Evolutionary conservation across 2,329 filamentous ascomycete genomes (phyloP), one percentile per base, ranked within the genome.

Genomic region (Purpureocillium lavendulum): DNA sequence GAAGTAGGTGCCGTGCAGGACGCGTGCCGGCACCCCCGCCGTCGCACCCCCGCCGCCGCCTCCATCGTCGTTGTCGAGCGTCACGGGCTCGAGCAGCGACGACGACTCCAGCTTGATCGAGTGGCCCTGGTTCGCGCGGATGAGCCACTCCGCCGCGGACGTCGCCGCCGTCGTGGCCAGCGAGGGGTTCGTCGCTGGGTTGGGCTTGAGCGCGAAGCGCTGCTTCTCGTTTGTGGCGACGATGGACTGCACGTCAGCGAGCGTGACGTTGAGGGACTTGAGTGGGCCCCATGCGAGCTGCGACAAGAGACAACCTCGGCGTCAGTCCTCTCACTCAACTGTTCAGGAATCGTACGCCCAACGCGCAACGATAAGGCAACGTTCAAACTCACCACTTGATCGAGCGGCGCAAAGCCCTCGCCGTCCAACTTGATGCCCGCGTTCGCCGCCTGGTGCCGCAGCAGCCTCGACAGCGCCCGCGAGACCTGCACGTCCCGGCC

Each of bases 51-150:
- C n/a, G n/a, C n/a, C n/a, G n/a, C n/a, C n/a, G n/a, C n/a, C n/a
- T n/a, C n/a, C n/a, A n/a, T n/a, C n/a, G n/a, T n/a, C n/a, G n/a
- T n/a, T n/a, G n/a, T 73, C 71, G 1, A 77, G 55, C 1, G 77
- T 80, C 41, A 96, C 69, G 7, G 82, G 80, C 15, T 70, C 73
- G 3, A 95, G 75, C 2, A 94, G 72, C 0, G 74, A 74, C 35
- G 82, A 77, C n/a, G 78, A 78, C 21, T 86, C 82, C 29, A 80
- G 65, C 54, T 80, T 78, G 56, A 98, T 85, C 52, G 79, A 87
- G 67, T 97, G 92, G 40, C 92, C 92, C 66, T 97, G 92, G 56
- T 94, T 95, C 21, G 92, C 92, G 53, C 92, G 87, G 64, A 98
- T 96, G 26, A 94, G 71, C 67, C 82, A 96, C 59, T 84, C 71